Evolutionary conservation across 2,329 filamentous ascomycete genomes (phyloP).

Genomic region (Camptophora hylomeconis): DNA sequence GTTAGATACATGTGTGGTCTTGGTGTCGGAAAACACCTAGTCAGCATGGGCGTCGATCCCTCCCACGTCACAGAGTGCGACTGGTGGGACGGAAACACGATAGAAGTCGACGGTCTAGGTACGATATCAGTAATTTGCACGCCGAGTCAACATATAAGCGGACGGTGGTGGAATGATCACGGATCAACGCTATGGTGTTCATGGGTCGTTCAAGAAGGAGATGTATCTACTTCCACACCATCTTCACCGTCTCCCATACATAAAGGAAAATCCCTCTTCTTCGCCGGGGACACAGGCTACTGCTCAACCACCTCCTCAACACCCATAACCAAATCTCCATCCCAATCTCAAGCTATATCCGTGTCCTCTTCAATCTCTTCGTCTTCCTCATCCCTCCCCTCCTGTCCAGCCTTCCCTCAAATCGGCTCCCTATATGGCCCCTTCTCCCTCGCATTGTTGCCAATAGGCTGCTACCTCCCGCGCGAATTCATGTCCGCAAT

Average conservation of each 20-base stretch:
- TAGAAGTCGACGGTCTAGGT: conserved; percentile 23
- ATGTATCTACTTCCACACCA: too few relatives aligned
- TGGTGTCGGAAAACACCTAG: too few relatives aligned
- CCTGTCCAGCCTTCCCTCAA: conserved; percentile 36
- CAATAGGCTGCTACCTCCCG: conserved; percentile 37
- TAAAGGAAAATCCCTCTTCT: conserved; percentile 17
- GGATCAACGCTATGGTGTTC: conserved; percentile 36
- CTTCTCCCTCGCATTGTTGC: conserved; percentile 36
- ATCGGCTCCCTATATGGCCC: conserved; percentile 34
- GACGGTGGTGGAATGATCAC: conserved; percentile 27
- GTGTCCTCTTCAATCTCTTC: background rate
- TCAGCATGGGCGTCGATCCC: conserved; percentile 24
- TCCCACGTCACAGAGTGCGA: conserved; percentile 34
- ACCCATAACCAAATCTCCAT: conserved; percentile 16
- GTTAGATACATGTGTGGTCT: too few relatives aligned
- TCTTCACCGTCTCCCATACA: too few relatives aligned
- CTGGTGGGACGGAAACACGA: conserved; percentile 35
- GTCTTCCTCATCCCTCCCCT: conserved; percentile 12
- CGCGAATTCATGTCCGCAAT: conserved; percentile 31
- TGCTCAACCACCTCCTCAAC: conserved; percentile 21
- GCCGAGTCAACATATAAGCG: conserved; percentile 36
- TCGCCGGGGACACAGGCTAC: conserved; percentile 39
- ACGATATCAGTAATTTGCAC: conserved; percentile 31
- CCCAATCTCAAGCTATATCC: too few relatives aligned
- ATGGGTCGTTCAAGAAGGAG: conserved; percentile 27